Conservation (phyloP, 1,284 basidiomycete species). For the Gomphus bonarii region DNA sequence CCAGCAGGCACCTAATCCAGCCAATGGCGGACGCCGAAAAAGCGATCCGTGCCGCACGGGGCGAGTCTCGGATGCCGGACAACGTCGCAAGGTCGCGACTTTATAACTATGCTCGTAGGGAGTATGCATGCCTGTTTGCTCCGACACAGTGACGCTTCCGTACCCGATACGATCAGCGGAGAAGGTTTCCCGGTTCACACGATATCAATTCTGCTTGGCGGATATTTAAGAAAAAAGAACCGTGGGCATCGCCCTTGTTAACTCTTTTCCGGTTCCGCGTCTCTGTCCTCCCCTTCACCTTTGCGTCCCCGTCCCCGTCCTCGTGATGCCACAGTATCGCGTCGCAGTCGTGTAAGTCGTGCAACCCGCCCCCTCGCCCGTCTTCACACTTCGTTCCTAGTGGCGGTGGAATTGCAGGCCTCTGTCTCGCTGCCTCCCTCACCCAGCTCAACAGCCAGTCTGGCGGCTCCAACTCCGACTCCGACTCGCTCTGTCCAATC, state of each 20-base stretch:
- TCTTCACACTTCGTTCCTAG: conserved; percentile 9
- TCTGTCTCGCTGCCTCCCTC: conserved; percentile 28
- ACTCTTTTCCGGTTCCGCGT: not conserved
- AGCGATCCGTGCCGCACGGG: too few relatives aligned
- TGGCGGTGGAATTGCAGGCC: conserved; percentile 32
- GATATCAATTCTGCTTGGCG: not conserved
- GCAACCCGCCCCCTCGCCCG: not conserved
- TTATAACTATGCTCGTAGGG: too few relatives aligned
- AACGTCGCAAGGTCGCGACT: too few relatives aligned
- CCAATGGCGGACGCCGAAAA: too few relatives aligned
- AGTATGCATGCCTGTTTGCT: too few relatives aligned
- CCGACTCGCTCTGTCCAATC: conserved; percentile 16
- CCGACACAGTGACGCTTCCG: too few relatives aligned
- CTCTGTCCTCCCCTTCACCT: not conserved
- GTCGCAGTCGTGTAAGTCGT: not conserved
- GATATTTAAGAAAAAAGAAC: too few relatives aligned
- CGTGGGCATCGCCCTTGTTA: too few relatives aligned
- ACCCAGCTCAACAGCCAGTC: conserved; percentile 16
- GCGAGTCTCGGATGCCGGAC: too few relatives aligned
- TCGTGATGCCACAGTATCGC: not conserved
- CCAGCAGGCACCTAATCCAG: too few relatives aligned
- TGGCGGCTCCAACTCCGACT: not conserved
- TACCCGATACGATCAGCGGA: too few relatives aligned
- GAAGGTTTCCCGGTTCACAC: not conserved
- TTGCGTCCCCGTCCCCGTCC: too few relatives aligned